Percentiles rank a stretch among this genome's conserved stretches.
Conservation (phyloP, 257 asterid species). For the Anisodus tanguticus region DNA sequence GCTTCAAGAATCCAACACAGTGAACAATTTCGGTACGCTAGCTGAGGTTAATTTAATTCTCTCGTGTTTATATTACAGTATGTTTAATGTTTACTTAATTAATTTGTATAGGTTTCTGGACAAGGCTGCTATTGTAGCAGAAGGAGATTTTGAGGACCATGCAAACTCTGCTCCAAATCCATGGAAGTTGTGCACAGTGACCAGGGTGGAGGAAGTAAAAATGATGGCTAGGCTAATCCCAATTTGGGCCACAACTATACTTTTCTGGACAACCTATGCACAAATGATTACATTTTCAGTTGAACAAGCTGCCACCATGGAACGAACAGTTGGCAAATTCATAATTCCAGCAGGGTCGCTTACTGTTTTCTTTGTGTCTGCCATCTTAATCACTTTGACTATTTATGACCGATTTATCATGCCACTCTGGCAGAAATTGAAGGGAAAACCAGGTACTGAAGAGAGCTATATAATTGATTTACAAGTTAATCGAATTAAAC, state of each 20-base stretch:
- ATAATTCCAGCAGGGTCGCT: slow-evolving; percentile 91
- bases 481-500: too few relatives aligned
- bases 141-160: slow-evolving; percentile 54
- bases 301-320: slow-evolving; percentile 89
- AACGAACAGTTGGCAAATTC: slow-evolving; percentile 61
- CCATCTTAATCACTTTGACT: slow-evolving; percentile 61
- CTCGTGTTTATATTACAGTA: too few relatives aligned
- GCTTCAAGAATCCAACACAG: slow-evolving; percentile 31
- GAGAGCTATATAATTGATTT: too few relatives aligned
- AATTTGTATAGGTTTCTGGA: slow-evolving; percentile 49
- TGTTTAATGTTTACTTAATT: too few relatives aligned
- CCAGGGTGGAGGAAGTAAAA: slow-evolving; percentile 90
- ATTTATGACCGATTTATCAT: slow-evolving; percentile 74
- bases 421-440: slow-evolving; percentile 85
- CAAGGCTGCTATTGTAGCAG: slow-evolving; percentile 78
- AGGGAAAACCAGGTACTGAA: slow-evolving; percentile 68
- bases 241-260: slow-evolving; percentile 91
- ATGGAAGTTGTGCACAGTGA: slow-evolving; percentile 83
- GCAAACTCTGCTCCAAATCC: slow-evolving; percentile 60
- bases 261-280: slow-evolving; percentile 94
- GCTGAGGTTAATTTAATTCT: too few relatives aligned
- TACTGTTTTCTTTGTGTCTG: slow-evolving; percentile 83
- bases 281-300: slow-evolving; percentile 96
- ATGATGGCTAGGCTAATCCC: slow-evolving; percentile 83
- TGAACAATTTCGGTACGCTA: slow-evolving; percentile 18